A percentile compares a stretch with the other conserved stretches of the same genome.
Evolutionary conservation across 108 stramenopile genomes (phyloP).

Genomic region (Phaeodactylum tricornutum): DNA sequence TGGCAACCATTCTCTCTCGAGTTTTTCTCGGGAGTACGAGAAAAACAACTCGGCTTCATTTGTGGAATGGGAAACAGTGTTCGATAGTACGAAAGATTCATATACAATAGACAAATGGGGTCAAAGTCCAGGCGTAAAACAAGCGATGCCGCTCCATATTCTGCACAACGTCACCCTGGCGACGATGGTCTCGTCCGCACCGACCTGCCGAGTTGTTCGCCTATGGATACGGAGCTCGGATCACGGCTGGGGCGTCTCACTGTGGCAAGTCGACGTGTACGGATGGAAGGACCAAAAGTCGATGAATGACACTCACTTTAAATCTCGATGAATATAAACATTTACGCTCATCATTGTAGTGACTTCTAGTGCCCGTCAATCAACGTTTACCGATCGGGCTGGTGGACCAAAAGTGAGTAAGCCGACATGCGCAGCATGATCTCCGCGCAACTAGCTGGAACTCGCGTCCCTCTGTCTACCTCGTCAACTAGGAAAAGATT

Average conservation of each 20-base stretch:
- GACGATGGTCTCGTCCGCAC: no score
- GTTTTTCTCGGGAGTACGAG: neutral
- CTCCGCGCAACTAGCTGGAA: no score
- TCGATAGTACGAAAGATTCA: slow-evolving; percentile 4
- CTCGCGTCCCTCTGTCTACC: no score
- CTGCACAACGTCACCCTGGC: slow-evolving; percentile 35
- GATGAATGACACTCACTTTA: no score
- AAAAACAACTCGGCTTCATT: neutral
- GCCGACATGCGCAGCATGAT: no score
- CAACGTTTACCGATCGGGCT: no score
- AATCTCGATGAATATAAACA: no score
- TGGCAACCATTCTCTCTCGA: slow-evolving; percentile 7
- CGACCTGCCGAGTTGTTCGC: neutral
- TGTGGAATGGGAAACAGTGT: slow-evolving; percentile 8
- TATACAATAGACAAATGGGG: slow-evolving; percentile 25
- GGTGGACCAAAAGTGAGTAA: no score
- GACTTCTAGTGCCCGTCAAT: no score
- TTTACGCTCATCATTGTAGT: no score
- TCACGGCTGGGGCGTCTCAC: slow-evolving; percentile 8
- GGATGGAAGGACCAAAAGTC: no score
- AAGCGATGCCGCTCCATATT: slow-evolving; percentile 46
- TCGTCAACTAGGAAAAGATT: no score
- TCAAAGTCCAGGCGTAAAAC: slow-evolving; percentile 52
- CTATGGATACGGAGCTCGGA: neutral
- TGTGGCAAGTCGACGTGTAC: slow-evolving; percentile 3